Percentiles rank a stretch among this genome's conserved stretches.
Evolutionary conservation across 2,329 filamentous ascomycete genomes (phyloP).

Genomic region (Paecilomyces dactylethromorphus): DNA sequence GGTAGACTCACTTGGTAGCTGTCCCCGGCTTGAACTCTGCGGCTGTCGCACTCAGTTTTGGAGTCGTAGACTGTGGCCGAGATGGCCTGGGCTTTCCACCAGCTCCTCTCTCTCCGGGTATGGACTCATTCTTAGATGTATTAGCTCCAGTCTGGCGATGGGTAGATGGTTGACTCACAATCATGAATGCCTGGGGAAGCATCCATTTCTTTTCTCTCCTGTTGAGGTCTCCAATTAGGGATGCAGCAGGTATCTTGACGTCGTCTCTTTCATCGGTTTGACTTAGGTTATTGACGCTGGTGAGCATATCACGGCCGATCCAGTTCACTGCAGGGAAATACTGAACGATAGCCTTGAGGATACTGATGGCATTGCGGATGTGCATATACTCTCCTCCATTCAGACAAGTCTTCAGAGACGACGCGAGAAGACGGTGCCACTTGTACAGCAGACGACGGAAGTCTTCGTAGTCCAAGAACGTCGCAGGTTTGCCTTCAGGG

Average conservation of each 20-base stretch:
- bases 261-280: slow-evolving; percentile 42
- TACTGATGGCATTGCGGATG: slow-evolving; percentile 88
- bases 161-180: slow-evolving; percentile 19
- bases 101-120: slow-evolving; percentile 15
- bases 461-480: slow-evolving; percentile 73
- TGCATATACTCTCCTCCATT: slow-evolving; percentile 90
- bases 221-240: slow-evolving; percentile 43
- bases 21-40: slow-evolving; percentile 33
- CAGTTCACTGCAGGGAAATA: slow-evolving; percentile 86
- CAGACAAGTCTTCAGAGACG: slow-evolving; percentile 74
- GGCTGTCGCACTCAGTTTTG: slow-evolving; percentile 35
- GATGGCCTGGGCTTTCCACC: slow-evolving; percentile 20
- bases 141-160: slow-evolving; percentile 13
- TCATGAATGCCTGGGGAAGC: slow-evolving; percentile 41
- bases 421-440: slow-evolving; percentile 80
- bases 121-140: slow-evolving; percentile 17
- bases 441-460: slow-evolving; percentile 81
- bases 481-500: slow-evolving; percentile 61
- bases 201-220: slow-evolving; percentile 44
- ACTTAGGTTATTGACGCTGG: slow-evolving; percentile 36
- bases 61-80: slow-evolving; percentile 21
- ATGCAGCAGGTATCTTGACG: slow-evolving; percentile 44
- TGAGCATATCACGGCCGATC: slow-evolving; percentile 56
- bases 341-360: slow-evolving; percentile 73
- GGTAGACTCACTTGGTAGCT: slow-evolving; percentile 27